phyloP scores from a whole-genome alignment of 208 protist genomes.

The Acanthamoeba divionensis region DNA sequence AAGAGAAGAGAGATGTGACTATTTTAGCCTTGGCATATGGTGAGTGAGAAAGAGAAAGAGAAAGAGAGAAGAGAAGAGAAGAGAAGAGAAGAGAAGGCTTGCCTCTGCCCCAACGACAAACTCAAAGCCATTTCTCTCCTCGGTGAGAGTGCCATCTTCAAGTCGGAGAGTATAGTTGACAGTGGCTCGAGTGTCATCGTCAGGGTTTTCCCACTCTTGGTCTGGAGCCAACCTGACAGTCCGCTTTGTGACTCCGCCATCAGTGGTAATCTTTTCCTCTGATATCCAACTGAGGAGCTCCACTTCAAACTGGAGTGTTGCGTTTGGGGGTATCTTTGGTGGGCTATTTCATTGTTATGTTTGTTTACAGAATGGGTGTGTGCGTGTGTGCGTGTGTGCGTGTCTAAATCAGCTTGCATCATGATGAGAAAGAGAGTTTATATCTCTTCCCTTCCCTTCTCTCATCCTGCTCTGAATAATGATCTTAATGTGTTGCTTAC shows the following conservation, averaged over 20 bases:
- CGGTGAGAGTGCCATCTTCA: neutral
- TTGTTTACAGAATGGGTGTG: too few species aligned
- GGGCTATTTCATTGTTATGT: too few species aligned
- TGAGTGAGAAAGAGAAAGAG: too few species aligned
- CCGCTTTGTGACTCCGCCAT: slow-evolving; percentile 68
- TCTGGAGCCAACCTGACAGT: neutral
- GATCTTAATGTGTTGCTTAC: too few species aligned
- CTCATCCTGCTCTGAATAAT: too few species aligned
- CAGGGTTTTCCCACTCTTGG: slow-evolving; percentile 7
- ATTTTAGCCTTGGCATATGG: too few species aligned
- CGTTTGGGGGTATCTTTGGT: too few species aligned
- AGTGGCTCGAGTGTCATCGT: neutral
- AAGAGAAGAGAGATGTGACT: too few species aligned
- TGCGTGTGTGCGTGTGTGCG: too few species aligned
- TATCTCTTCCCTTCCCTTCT: neutral
- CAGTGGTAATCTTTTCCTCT: slow-evolving; percentile 55
- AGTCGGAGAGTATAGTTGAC: slow-evolving; percentile 5
- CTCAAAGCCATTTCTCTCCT: slow-evolving; percentile 11
- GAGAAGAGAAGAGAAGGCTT: neutral
- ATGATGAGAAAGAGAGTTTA: too few species aligned
- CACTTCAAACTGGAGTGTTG: slow-evolving; percentile 60
- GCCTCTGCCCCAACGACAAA: neutral
- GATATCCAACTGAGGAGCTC: slow-evolving; percentile 61
- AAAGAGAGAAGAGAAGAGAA: neutral
- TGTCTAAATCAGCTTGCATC: too few species aligned